Percentiles rank a stretch among this genome's conserved stretches.
These are phyloP conservation scores for Thelonectria olida DNA, from an alignment of 2,329 filamentous ascomycete genomes.

Conservation along the genomic window DNA sequence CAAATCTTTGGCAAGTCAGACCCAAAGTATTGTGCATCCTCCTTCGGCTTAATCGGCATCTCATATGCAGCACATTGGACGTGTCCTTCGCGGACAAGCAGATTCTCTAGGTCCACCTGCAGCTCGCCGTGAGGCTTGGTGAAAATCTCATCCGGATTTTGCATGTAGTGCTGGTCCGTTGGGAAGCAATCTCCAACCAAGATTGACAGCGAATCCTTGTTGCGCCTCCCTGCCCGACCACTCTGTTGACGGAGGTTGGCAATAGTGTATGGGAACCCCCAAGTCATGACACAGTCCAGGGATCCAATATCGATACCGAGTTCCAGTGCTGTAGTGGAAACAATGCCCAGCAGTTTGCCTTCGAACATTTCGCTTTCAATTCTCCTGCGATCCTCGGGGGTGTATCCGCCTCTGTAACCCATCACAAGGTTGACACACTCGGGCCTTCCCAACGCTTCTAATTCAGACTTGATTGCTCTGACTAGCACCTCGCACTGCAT, in stretches of 20 bases:
- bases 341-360: slow-evolving; percentile 89
- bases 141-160: slow-evolving; percentile 92
- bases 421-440: slow-evolving; percentile 86
- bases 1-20: slow-evolving; percentile 76
- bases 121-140: slow-evolving; percentile 89
- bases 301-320: slow-evolving; percentile 95
- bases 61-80: slow-evolving; percentile 95
- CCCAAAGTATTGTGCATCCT: slow-evolving; percentile 84
- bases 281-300: slow-evolving; percentile 90
- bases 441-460: slow-evolving; percentile 74
- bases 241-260: slow-evolving; percentile 95
- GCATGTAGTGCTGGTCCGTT: slow-evolving; percentile 96
- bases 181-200: slow-evolving; percentile 89
- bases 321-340: slow-evolving; percentile 93
- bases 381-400: slow-evolving; percentile 83
- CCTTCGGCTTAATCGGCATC: slow-evolving; percentile 84
- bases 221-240: slow-evolving; percentile 88
- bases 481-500: slow-evolving; percentile 89
- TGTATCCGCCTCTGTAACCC: slow-evolving; percentile 96
- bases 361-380: slow-evolving; percentile 99
- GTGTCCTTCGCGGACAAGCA: slow-evolving; percentile 91
- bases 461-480: slow-evolving; percentile 79
- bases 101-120: slow-evolving; percentile 90
- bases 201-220: slow-evolving; percentile 91
- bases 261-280: slow-evolving; percentile 95